Conservation (phyloP, 345 rosid species). For the Odontarrhena argentea region DNA sequence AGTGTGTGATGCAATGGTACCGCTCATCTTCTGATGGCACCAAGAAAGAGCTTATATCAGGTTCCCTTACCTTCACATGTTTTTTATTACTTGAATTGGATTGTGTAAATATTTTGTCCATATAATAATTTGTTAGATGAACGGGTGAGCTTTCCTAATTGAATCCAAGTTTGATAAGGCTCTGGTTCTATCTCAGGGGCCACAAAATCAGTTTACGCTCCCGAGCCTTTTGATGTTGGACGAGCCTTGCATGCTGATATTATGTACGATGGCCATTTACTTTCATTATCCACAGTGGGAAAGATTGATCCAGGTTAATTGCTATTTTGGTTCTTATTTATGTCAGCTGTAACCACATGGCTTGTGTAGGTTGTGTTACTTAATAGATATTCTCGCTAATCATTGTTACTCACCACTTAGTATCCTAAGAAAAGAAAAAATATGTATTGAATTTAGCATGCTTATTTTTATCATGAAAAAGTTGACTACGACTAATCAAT, state of each 20-base stretch:
- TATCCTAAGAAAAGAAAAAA: not conserved
- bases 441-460: too few relatives aligned
- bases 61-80: conserved; percentile 39
- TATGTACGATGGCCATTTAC: conserved; percentile 49
- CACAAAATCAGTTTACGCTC: conserved; percentile 86
- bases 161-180: not conserved
- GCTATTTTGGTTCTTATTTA: conserved; percentile 32
- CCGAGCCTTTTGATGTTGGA: conserved; percentile 92
- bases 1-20: conserved; percentile 82
- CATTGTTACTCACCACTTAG: not conserved
- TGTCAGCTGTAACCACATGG: conserved; percentile 7
- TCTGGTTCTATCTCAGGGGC: conserved; percentile 61
- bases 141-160: not conserved
- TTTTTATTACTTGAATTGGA: not conserved
- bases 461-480: too few relatives aligned
- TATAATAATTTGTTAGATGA: conserved; percentile 4
- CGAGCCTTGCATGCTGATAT: conserved; percentile 73
- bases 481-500: not conserved
- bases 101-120: conserved; percentile 1
- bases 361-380: conserved; percentile 7
- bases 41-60: conserved; percentile 87
- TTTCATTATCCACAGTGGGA: conserved; percentile 65
- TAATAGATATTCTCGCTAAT: not conserved
- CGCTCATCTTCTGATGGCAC: conserved; percentile 72
- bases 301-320: conserved; percentile 79